These are phyloP conservation scores for Claviceps cyperi DNA, from an alignment of 2,329 filamentous ascomycete genomes.

Conservation along the genomic window DNA sequence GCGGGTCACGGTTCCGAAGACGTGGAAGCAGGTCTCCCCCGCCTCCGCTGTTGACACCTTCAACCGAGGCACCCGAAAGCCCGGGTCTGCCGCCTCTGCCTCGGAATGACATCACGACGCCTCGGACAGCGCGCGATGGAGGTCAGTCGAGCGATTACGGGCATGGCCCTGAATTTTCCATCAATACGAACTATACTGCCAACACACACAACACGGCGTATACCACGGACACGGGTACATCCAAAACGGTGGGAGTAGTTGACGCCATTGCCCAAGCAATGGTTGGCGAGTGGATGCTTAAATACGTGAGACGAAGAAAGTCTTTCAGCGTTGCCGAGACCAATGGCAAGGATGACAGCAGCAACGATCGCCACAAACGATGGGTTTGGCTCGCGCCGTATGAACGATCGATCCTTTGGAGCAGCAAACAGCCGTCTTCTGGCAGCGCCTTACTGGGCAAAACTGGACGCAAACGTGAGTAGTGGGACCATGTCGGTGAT, in stretches of 20 bases:
- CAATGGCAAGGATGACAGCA: constrained; percentile 52
- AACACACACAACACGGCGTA: constrained; percentile 30
- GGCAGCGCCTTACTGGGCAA: constrained; percentile 85
- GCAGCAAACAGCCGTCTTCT: constrained; percentile 86
- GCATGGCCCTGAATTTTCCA: constrained; percentile 45
- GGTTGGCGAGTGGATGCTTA: constrained; percentile 97
- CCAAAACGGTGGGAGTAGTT: constrained; percentile 66
- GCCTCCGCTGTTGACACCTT: constrained; percentile 50
- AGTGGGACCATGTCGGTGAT: constrained; percentile 1
- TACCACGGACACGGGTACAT: constrained; percentile 37
- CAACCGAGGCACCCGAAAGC: constrained; percentile 54
- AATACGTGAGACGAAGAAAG: constrained; percentile 75
- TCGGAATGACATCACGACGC: constrained; percentile 54
- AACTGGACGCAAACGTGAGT: constrained; percentile 84
- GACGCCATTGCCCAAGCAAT: constrained; percentile 96
- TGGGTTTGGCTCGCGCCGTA: constrained; percentile 99
- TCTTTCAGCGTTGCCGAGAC: constrained; percentile 71
- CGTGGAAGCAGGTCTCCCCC: constrained; percentile 46
- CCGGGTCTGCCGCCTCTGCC: constrained; percentile 60
- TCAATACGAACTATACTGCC: constrained; percentile 29
- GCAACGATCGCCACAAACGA: constrained; percentile 75
- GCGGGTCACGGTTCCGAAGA: constrained; percentile 33
- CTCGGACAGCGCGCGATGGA: constrained; percentile 29
- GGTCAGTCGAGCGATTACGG: constrained; percentile 26
- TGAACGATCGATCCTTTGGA: constrained; percentile 93